These are phyloP conservation scores for Trypanosoma theileri DNA, from an alignment of 208 protist genomes.

Conservation along the genomic window DNA sequence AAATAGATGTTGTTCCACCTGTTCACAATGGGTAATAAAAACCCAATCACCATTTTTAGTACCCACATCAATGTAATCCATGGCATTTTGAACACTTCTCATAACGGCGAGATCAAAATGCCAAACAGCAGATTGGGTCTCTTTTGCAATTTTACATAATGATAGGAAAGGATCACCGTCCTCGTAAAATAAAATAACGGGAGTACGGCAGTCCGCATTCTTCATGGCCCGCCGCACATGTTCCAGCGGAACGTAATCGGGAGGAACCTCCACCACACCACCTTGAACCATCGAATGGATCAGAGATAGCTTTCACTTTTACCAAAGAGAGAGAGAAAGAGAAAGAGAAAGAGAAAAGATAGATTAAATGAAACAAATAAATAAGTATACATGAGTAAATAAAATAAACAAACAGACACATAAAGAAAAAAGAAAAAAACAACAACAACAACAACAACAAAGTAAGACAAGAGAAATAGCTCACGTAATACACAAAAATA, in stretches of 20 bases:
- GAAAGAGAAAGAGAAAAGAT: neutral
- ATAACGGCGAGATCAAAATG: slow-evolving; percentile 62
- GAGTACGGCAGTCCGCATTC: slow-evolving; percentile 87
- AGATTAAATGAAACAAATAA: neutral
- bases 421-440: neutral
- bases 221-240: slow-evolving; percentile 69
- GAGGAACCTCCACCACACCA: slow-evolving; percentile 33
- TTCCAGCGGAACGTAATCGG: slow-evolving; percentile 43
- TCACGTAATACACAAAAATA: no score
- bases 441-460: no score
- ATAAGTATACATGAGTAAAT: neutral
- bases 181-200: slow-evolving; percentile 71
- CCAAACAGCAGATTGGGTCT: slow-evolving; percentile 73
- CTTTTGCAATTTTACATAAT: slow-evolving; percentile 61
- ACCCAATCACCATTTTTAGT: slow-evolving; percentile 91
- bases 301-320: no score
- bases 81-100: slow-evolving; percentile 66
- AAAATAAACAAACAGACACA: neutral
- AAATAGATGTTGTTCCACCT: slow-evolving; percentile 52
- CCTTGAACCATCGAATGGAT: slow-evolving; percentile 28
- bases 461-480: no score
- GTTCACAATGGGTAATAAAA: slow-evolving; percentile 78
- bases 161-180: slow-evolving; percentile 86
- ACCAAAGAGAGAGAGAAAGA: neutral
- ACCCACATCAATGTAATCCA: slow-evolving; percentile 90